Conservation (phyloP, 139 green algal genomes). For the Zygnema cylindricum region DNA sequence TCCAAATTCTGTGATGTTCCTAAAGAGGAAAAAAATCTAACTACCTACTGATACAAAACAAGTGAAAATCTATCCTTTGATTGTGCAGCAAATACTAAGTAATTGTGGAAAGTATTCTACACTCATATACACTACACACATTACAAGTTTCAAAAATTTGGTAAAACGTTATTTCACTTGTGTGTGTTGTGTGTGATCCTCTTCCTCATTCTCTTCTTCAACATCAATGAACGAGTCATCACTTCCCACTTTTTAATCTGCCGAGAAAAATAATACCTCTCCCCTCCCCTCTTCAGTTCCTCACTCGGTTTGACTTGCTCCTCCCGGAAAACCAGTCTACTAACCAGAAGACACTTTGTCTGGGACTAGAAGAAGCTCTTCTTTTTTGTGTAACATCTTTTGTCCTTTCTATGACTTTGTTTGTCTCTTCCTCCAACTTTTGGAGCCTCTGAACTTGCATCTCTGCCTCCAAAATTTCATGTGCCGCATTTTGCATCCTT, state of each 20-base stretch:
- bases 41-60: too few relatives aligned
- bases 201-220: background rate
- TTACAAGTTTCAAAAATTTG: too few relatives aligned
- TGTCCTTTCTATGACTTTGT: background rate
- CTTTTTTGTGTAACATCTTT: background rate
- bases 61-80: too few relatives aligned
- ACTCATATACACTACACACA: too few relatives aligned
- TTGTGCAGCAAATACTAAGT: too few relatives aligned
- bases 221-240: background rate
- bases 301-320: too few relatives aligned
- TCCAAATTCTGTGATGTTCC: too few relatives aligned
- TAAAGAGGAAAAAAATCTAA: too few relatives aligned
- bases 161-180: background rate
- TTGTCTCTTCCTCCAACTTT: background rate
- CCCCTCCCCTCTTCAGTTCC: background rate
- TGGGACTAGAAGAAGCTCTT: too few relatives aligned
- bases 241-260: background rate
- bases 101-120: too few relatives aligned
- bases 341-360: background rate
- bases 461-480: background rate
- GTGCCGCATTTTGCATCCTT: too few relatives aligned
- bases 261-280: too few relatives aligned
- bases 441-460: background rate
- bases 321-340: background rate
- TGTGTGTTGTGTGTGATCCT: background rate